Base-by-base conservation (phyloP, 441 rosid genomes). In the Hura crepitans region DNA sequence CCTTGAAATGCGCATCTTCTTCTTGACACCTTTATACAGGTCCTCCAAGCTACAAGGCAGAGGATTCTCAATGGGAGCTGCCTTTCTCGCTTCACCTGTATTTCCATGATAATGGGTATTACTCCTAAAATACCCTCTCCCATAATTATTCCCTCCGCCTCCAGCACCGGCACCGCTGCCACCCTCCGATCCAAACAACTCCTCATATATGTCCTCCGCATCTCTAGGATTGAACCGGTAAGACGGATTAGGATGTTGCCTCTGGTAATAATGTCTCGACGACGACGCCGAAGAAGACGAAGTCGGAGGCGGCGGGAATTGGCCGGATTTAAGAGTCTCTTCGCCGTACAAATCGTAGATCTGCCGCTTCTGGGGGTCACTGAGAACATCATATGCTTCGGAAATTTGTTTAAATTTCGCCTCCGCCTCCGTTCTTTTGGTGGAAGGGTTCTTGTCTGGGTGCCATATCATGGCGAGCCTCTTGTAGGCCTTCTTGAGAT, bases 381-480 rank as follows among this genome's bases (percentile, higher is more conserved):
- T 85, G 18, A 91, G 83, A 50, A 93, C 97, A 65, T 89, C 96
- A 78, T 85, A 91, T 6, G 98, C 98, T 61, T 93, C 98, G 12
- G 97, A 93, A 71, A 93, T 87, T 73, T 81, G 93, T 76, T 93
- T 93, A 84, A 91, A 93, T 72, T 91, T 93, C 62, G 91, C 84
- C 59, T 93, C 96, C 0, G 98, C 97, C 68, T 93, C 97, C 11
- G 81, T 78, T 23, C 96, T 43, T 65, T 74, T 78, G 11, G 79
- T 20, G 2, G 89, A 68, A 15, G 94, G 98, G 78, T 89, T 88
- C 83, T 91, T 93, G 66, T 93, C 98, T 0, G 97, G 98, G 80
- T 93, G 97, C 97, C 98, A 93, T 35, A 89, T 91, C 94, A 89
- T 89, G 5, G 97, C 97, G 0, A 93, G 85, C 46, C 96, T 79